phyloP scores from a whole-genome alignment of 306 rosid genomes.

The Oxytropis ochrocephala region DNA sequence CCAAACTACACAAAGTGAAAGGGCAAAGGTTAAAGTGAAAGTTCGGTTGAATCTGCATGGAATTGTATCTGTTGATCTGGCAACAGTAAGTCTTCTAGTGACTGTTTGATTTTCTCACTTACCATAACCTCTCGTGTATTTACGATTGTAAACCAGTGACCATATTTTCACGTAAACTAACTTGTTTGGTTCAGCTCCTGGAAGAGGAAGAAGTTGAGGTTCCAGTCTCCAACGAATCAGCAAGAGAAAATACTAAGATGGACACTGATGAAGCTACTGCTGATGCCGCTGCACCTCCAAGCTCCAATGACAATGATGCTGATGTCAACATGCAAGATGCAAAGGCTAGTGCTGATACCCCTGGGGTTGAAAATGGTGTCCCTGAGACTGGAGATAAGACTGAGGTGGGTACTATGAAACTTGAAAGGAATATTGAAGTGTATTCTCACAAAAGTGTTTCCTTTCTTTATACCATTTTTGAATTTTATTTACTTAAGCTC shows the following conservation, averaged over 20 bases:
- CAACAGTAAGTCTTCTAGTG: conserved; percentile 51
- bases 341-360: conserved; percentile 40
- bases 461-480: not conserved
- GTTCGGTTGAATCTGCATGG: conserved; percentile 84
- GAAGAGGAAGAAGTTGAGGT: conserved; percentile 89
- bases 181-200: conserved; percentile 42
- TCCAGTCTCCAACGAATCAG: conserved; percentile 52
- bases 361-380: conserved; percentile 51
- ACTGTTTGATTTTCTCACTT: not conserved
- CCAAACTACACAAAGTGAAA: conserved; percentile 49
- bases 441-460: not conserved
- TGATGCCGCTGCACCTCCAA: conserved; percentile 44
- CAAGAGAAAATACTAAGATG: conserved; percentile 51
- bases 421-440: not conserved
- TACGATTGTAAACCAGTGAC: not conserved
- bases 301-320: conserved; percentile 28
- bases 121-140: not conserved
- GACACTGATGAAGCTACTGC: conserved; percentile 59
- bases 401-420: conserved; percentile 48
- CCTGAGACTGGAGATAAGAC: conserved; percentile 66
- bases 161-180: not conserved
- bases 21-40: conserved; percentile 73
- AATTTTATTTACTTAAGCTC: not conserved
- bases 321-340: conserved; percentile 77
- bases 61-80: conserved; percentile 63